phyloP scores from a whole-genome alignment of 768 basidiomycete genomes.

The Sutorius australiensis region DNA sequence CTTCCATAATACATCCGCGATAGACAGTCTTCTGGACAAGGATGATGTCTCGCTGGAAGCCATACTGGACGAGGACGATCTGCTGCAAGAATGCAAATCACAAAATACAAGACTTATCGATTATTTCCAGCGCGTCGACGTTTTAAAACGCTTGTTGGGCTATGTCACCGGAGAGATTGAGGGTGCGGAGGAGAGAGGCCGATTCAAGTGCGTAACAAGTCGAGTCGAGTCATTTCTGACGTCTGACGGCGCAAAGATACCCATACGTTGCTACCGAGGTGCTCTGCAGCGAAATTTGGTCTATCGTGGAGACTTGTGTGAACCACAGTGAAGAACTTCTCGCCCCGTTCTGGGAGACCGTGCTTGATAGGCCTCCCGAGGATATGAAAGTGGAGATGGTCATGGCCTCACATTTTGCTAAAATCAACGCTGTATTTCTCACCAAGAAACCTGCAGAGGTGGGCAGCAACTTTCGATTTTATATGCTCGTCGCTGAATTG shows the following conservation, averaged over 20 bases:
- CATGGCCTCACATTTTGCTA: conserved; percentile 91
- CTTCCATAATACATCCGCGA: conserved; percentile 83
- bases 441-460: conserved; percentile 89
- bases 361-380: conserved; percentile 73
- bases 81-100: conserved; percentile 92
- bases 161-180: conserved; percentile 89
- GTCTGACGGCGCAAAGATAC: conserved; percentile 51
- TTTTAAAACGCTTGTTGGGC: conserved; percentile 72
- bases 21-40: conserved; percentile 88
- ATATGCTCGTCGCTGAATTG: conserved; percentile 14
- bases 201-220: conserved; percentile 67
- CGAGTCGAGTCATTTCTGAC: background rate
- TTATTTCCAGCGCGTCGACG: conserved; percentile 79
- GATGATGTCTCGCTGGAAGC: conserved; percentile 87
- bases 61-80: conserved; percentile 89
- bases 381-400: conserved; percentile 85
- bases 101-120: conserved; percentile 88
- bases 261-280: conserved; percentile 93
- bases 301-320: conserved; percentile 87
- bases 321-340: conserved; percentile 67
- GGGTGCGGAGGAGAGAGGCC: conserved; percentile 70
- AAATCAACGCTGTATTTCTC: conserved; percentile 86
- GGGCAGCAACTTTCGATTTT: conserved; percentile 28
- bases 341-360: conserved; percentile 87
- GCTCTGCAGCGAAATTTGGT: conserved; percentile 93